These are phyloP conservation scores for Hemileccinum impolitum DNA, from an alignment of 768 basidiomycete genomes.

Conservation along the genomic window DNA sequence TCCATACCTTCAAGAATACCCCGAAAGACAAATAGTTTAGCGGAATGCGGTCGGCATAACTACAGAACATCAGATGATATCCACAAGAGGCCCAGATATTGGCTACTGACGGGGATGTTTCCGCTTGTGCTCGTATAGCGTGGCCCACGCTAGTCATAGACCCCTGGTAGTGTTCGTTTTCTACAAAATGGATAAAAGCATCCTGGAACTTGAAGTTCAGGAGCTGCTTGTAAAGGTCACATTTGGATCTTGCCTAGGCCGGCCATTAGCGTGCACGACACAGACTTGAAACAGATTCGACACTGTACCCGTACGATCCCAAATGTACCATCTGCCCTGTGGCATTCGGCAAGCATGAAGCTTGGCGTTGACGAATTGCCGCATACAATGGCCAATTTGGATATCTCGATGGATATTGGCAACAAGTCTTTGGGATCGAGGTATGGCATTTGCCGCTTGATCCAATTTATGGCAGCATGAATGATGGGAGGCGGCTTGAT, in stretches of 20 bases:
- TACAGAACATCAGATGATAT: conserved; percentile 12
- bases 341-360: conserved; percentile 79
- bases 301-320: conserved; percentile 66
- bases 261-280: conserved; percentile 3
- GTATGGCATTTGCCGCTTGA: conserved; percentile 61
- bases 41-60: conserved; percentile 26
- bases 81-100: neutral
- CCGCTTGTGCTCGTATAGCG: conserved; percentile 53
- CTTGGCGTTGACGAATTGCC: conserved; percentile 86
- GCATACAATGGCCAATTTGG: conserved; percentile 75
- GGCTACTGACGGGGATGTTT: conserved; percentile 36
- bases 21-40: conserved; percentile 37
- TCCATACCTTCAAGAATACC: conserved; percentile 53
- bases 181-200: conserved; percentile 60
- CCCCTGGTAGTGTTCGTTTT: conserved; percentile 73
- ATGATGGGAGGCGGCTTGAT: conserved; percentile 34
- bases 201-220: conserved; percentile 68
- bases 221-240: conserved; percentile 81
- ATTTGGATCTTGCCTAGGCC: conserved; percentile 69
- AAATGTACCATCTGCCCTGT: conserved; percentile 72
- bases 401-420: conserved; percentile 77
- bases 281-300: conserved; percentile 4
- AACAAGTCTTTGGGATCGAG: conserved; percentile 82
- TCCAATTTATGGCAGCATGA: conserved; percentile 45
- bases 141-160: conserved; percentile 67